Evolutionary conservation across 345 rosid genomes (phyloP).

Genomic region (Murraya paniculata): DNA sequence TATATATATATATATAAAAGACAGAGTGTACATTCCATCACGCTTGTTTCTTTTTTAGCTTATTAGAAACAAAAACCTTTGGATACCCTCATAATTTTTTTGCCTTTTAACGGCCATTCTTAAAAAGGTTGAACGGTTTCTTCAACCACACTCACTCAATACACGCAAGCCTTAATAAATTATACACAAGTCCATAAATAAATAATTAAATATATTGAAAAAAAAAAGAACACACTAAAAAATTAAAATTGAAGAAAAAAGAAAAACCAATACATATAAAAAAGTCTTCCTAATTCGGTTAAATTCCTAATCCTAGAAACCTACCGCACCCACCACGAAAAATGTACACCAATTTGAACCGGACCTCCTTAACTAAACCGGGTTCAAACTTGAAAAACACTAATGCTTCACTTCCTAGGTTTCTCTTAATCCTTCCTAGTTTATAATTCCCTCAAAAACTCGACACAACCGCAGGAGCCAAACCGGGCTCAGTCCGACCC

Average conservation of each 20-base stretch:
- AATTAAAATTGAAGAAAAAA: not conserved
- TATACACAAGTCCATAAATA: not conserved
- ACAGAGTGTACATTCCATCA: constrained; percentile 6
- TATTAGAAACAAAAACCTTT: not conserved
- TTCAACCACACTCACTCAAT: not conserved
- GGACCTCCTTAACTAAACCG: constrained; percentile 16
- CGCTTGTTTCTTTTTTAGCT: constrained; percentile 1
- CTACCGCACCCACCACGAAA: constrained; percentile 31
- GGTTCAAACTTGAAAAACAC: not conserved
- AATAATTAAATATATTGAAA: not conserved
- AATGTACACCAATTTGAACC: constrained; percentile 25
- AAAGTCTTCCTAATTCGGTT: constrained; percentile 29
- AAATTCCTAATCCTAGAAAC: constrained; percentile 36
- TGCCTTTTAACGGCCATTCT: constrained; percentile 38
- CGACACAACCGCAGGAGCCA: constrained; percentile 34
- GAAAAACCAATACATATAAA: constrained; percentile 6
- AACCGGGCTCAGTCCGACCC: constrained; percentile 32
- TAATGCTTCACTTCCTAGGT: not conserved
- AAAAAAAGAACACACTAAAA: not conserved
- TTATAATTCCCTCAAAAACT: constrained; percentile 43
- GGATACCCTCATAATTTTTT: constrained; percentile 24
- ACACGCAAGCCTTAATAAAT: not conserved
- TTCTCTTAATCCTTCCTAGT: not conserved
- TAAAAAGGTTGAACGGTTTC: constrained; percentile 15
- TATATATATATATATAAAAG: too few relatives aligned